Percentiles rank a stretch among this genome's conserved stretches.
These are phyloP conservation scores for Amniculicola lignicola DNA, from an alignment of 495 filamentous ascomycete genomes.

Conservation along the genomic window DNA sequence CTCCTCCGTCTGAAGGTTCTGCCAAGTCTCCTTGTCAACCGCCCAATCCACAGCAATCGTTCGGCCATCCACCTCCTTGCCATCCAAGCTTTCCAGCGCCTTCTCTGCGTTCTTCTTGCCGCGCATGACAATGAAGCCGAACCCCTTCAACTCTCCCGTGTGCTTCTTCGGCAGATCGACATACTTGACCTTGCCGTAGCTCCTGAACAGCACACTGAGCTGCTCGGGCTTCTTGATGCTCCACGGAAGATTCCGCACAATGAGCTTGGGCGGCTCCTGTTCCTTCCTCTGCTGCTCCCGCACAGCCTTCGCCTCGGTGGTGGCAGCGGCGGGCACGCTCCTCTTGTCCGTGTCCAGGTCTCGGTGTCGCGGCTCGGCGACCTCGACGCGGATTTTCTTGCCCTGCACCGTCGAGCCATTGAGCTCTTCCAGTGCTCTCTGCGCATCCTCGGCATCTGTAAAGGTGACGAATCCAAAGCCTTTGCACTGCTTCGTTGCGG, in stretches of 20 bases:
- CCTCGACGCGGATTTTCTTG: slow-evolving; percentile 76
- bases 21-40: slow-evolving; percentile 85
- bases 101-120: slow-evolving; percentile 89
- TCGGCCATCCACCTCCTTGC: slow-evolving; percentile 82
- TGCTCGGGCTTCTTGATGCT: slow-evolving; percentile 84
- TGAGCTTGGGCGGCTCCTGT: slow-evolving; percentile 72
- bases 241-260: slow-evolving; percentile 95
- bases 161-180: slow-evolving; percentile 74
- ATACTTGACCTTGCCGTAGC: slow-evolving; percentile 85
- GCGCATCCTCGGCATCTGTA: slow-evolving; percentile 85
- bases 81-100: slow-evolving; percentile 80
- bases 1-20: slow-evolving; percentile 59
- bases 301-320: slow-evolving; percentile 52
- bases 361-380: slow-evolving; percentile 81
- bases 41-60: slow-evolving; percentile 93
- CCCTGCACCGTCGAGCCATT: slow-evolving; percentile 71
- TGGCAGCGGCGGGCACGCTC: slow-evolving; percentile 26
- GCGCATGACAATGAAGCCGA: slow-evolving; percentile 87
- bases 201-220: slow-evolving; percentile 69
- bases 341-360: slow-evolving; percentile 48
- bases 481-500: slow-evolving; percentile 74
- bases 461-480: slow-evolving; percentile 98
- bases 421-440: slow-evolving; percentile 72
- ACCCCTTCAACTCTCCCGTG: slow-evolving; percentile 67
- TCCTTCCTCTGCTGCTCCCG: slow-evolving; percentile 55